phyloP scores from a whole-genome alignment of 2,329 filamentous ascomycete genomes.

The Aureobasidium sp. region DNA sequence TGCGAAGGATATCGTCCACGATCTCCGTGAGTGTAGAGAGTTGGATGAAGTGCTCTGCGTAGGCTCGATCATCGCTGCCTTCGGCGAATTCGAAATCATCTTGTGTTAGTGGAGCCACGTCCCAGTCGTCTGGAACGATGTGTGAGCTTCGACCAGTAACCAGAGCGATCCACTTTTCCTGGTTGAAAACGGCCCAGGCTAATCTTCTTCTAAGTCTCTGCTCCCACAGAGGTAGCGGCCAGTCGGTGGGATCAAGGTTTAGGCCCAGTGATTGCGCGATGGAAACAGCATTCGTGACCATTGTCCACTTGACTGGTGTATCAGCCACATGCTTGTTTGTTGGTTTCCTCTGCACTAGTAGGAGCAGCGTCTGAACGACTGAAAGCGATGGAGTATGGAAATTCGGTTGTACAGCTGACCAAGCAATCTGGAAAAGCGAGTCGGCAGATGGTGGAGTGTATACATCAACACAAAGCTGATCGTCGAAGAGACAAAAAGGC shows the following conservation, averaged over 20 bases:
- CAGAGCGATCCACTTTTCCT: conserved; percentile 56
- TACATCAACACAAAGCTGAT: conserved; percentile 31
- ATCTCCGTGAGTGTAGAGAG: conserved; percentile 47
- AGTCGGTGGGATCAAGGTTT: conserved; percentile 54
- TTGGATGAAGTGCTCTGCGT: conserved; percentile 41
- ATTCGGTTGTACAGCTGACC: conserved; percentile 26
- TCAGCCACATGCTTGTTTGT: conserved; percentile 30
- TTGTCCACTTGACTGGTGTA: conserved; percentile 29
- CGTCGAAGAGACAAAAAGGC: conserved; percentile 40
- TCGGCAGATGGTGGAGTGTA: conserved; percentile 30
- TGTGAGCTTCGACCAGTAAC: conserved; percentile 53
- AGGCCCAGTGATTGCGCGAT: conserved; percentile 54
- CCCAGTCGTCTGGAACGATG: conserved; percentile 50
- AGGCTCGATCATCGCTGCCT: conserved; percentile 1
- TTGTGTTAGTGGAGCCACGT: conserved; percentile 39
- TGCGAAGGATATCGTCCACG: conserved; percentile 45
- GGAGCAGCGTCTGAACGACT: conserved; percentile 27
- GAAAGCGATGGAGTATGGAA: conserved; percentile 29
- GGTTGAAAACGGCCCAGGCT: conserved; percentile 59
- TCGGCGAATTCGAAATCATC: conserved; percentile 37
- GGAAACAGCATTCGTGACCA: conserved; percentile 37
- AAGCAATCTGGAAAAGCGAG: conserved; percentile 27
- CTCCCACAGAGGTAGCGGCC: conserved; percentile 59
- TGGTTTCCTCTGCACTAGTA: conserved; percentile 28
- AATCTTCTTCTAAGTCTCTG: conserved; percentile 54